Base-by-base conservation (phyloP, 805 yeast genomes). In the Monosporozyma servazzii region DNA sequence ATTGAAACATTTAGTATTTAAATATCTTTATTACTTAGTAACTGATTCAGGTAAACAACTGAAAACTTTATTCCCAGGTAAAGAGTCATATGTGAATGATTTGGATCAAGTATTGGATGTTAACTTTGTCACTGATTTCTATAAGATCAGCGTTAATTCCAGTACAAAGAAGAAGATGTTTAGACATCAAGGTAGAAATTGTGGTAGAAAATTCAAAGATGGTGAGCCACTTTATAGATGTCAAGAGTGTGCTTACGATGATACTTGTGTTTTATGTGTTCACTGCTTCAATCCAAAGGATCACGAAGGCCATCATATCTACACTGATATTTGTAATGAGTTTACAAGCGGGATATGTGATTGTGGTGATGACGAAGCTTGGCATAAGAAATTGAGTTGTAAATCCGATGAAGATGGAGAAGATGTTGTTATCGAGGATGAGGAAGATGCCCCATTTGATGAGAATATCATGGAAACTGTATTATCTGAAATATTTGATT, bases 191-290 rank as follows among this genome's bases (percentile, higher is more conserved):
- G 82, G 81, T n/a, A 76, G 83, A 57, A 80, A 81, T 18, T 86
- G 95, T 70, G 84, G 89, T 3, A 72, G 81, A 50, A 73, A 78
- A 36, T 81, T 86, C 56, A 75, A 73, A 40, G 59, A 65, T 3
- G 84, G 84, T 23, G 86, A 83, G 54, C 80, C 84, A 0, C 82
- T 84, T 20, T 86, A 83, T 62, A 71, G 88, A 51, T 86, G 95
- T 61, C 72, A 72, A 33, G 87, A 85, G 52, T 86, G 95, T 71
- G 88, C 86, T 0, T 78, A 76, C 54, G 95, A 86, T 66, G 81
- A 80, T 8, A 83, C 90, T 0, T 86, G 95, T 71, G 89, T 87
- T 33, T 63, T 86, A 27, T 86, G 95, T 67, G 78, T 75, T 11
- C 70, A 80, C 57, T 86, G 95, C 64, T 86, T 84, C 69, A 82